phyloP scores from a whole-genome alignment of 768 basidiomycete species.

The Leccinum fibrillosum region DNA sequence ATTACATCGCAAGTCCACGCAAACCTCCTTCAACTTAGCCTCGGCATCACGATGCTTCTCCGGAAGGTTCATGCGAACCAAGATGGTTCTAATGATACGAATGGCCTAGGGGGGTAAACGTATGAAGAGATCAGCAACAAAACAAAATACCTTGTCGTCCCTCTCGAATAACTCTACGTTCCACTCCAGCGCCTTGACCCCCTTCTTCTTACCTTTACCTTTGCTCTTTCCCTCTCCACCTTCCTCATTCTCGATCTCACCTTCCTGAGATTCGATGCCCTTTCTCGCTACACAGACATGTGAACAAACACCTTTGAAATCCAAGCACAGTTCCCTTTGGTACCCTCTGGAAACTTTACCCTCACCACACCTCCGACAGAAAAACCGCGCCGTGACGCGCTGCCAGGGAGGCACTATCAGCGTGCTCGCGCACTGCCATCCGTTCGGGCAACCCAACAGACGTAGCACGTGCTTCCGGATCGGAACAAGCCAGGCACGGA shows the following conservation, averaged over 20 bases:
- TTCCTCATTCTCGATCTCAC: conserved; percentile 1
- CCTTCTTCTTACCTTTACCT: conserved; percentile 1
- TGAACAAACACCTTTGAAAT: conserved; percentile 55
- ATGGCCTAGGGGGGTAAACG: conserved; percentile 40
- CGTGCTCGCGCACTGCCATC: conserved; percentile 49
- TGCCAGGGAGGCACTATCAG: conserved; percentile 52
- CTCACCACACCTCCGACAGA: conserved; percentile 48
- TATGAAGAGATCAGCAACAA: not conserved
- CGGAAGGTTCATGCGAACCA: conserved; percentile 30
- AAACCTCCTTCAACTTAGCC: conserved; percentile 21
- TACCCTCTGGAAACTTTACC: conserved; percentile 33
- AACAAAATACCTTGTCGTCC: conserved; percentile 49
- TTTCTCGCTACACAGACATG: conserved; percentile 48
- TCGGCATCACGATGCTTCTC: conserved; percentile 30
- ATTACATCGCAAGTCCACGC: conserved; percentile 40
- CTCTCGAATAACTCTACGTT: conserved; percentile 49
- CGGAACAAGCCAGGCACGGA: conserved; percentile 46
- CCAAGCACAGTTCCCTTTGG: conserved; percentile 44
- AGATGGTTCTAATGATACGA: conserved; percentile 37
- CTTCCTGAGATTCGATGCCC: not conserved
- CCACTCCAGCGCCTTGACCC: conserved; percentile 39
- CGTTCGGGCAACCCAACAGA: conserved; percentile 45
- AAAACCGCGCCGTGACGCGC: conserved; percentile 56
- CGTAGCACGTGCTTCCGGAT: conserved; percentile 44
- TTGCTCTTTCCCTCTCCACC: conserved; percentile 17